These are phyloP conservation scores for Trametes gibbosa DNA, from an alignment of 768 basidiomycete species.

Conservation along the genomic window DNA sequence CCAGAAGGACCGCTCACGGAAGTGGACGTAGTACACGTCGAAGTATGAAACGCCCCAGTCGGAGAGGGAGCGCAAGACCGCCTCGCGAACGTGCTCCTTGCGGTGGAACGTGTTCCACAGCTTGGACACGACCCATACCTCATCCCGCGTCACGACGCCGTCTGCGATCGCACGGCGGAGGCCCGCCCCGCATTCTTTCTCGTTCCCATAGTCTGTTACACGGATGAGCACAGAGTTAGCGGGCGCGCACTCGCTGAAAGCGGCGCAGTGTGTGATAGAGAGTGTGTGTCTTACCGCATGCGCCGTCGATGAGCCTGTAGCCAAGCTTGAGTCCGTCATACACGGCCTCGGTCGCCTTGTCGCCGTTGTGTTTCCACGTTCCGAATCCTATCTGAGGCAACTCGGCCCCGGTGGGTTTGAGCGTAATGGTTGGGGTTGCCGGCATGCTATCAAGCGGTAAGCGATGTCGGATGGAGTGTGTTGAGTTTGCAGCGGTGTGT, in stretches of 20 bases:
- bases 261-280: neutral
- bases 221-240: neutral
- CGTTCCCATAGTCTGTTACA: constrained; percentile 42
- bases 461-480: neutral
- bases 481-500: neutral
- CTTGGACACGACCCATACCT: constrained; percentile 33
- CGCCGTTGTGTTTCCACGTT: constrained; percentile 25
- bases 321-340: constrained; percentile 22
- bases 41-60: constrained; percentile 40
- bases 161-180: constrained; percentile 35
- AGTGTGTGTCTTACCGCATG: constrained; percentile 23
- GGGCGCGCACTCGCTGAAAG: neutral
- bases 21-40: constrained; percentile 29
- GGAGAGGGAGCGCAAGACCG: constrained; percentile 33
- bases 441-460: neutral
- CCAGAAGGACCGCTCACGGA: constrained; percentile 16
- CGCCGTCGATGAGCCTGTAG: constrained; percentile 24
- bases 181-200: constrained; percentile 38
- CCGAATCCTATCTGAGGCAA: constrained; percentile 25
- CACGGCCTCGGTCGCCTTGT: constrained; percentile 21
- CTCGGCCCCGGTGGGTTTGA: constrained; percentile 9
- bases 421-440: constrained; percentile 1
- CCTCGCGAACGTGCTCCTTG: constrained; percentile 33
- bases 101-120: constrained; percentile 44
- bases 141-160: constrained; percentile 41